A percentile compares a stretch with the other conserved stretches of the same genome.
These are phyloP conservation scores for Psidium friedrichsthalianum DNA, from an alignment of 345 rosid species.

Conservation along the genomic window DNA sequence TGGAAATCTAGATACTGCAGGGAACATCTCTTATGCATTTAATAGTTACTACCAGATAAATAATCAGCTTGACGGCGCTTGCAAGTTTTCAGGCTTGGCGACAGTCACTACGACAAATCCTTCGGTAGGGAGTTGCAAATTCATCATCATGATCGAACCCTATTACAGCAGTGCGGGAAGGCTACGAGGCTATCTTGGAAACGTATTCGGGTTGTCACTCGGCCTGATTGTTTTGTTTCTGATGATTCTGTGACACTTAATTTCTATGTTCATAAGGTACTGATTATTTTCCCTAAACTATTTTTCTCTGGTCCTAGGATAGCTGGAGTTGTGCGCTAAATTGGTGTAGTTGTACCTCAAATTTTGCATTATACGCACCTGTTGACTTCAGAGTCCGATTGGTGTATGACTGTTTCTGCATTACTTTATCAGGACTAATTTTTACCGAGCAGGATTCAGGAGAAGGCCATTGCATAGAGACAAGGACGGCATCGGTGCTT, in stretches of 20 bases:
- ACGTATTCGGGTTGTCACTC: constrained; percentile 7
- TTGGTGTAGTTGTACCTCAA: not conserved
- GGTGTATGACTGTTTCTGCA: not conserved
- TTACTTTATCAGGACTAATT: not conserved
- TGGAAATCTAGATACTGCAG: constrained; percentile 34
- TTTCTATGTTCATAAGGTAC: not conserved
- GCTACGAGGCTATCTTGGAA: constrained; percentile 1
- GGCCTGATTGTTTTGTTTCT: constrained; percentile 19
- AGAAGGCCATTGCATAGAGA: not conserved
- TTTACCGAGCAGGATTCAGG: not conserved
- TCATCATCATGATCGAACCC: constrained; percentile 60
- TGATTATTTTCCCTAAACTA: constrained; percentile 2
- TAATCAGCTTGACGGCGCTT: constrained; percentile 65
- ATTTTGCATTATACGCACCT: not conserved
- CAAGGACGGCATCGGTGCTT: not conserved
- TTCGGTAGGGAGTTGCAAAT: constrained; percentile 42
- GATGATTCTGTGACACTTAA: constrained; percentile 9
- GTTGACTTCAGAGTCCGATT: not conserved
- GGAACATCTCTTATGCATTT: constrained; percentile 79
- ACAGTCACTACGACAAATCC: constrained; percentile 54
- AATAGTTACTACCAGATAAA: constrained; percentile 82
- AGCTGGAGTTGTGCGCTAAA: not conserved
- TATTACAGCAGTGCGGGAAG: constrained; percentile 41
- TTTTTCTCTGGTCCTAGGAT: not conserved
- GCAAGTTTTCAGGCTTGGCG: constrained; percentile 65